Conservation (phyloP, 2,329 filamentous ascomycete species). For the Alternaria panax region DNA sequence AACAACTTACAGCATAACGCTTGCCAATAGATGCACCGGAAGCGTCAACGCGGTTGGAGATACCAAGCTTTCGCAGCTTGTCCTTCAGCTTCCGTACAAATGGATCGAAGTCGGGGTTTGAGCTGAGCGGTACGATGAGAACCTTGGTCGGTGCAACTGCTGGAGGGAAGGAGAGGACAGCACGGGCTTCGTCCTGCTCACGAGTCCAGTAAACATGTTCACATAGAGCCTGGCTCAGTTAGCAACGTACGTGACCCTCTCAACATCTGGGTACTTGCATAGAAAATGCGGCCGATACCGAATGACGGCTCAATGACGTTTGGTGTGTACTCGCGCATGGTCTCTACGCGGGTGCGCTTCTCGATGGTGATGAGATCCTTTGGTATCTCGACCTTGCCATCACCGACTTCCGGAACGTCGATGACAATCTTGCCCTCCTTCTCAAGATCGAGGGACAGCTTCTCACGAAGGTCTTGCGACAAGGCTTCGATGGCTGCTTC, state of each 20-base stretch:
- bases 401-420: slow-evolving; percentile 71
- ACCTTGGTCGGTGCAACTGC: slow-evolving; percentile 93
- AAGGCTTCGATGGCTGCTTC: slow-evolving; percentile 79
- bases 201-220: slow-evolving; percentile 97
- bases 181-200: slow-evolving; percentile 81
- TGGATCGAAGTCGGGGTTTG: slow-evolving; percentile 81
- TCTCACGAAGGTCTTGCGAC: slow-evolving; percentile 81
- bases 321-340: slow-evolving; percentile 88
- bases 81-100: slow-evolving; percentile 75
- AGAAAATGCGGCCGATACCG: slow-evolving; percentile 93
- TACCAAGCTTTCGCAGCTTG: slow-evolving; percentile 75
- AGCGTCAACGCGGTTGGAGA: slow-evolving; percentile 88
- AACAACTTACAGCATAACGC: slow-evolving; percentile 65
- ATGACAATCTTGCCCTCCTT: slow-evolving; percentile 78
- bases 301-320: slow-evolving; percentile 98
- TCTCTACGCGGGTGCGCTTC: slow-evolving; percentile 81
- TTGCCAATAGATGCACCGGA: slow-evolving; percentile 93
- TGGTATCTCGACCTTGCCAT: slow-evolving; percentile 78
- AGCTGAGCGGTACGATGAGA: slow-evolving; percentile 86
- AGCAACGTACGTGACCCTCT: slow-evolving; percentile 1
- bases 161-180: slow-evolving; percentile 77
- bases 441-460: slow-evolving; percentile 75
- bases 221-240: slow-evolving; percentile 76
- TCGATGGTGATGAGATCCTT: slow-evolving; percentile 84
- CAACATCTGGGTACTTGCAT: slow-evolving; percentile 55